phyloP scores from a whole-genome alignment of 768 basidiomycete genomes.

The Boletus edulis region DNA sequence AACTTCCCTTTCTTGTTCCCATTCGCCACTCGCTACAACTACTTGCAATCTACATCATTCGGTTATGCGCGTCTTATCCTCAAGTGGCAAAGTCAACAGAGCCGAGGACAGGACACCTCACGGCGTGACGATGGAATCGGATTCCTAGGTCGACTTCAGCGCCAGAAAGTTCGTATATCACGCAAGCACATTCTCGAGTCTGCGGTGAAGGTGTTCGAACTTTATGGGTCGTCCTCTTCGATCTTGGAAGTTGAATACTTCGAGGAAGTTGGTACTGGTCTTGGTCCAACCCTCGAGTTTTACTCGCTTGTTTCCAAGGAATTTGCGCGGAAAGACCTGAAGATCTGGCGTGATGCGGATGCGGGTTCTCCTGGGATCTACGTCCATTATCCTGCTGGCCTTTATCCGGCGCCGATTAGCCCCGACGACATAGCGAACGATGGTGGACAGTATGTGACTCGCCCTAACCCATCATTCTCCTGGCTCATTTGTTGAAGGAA shows the following conservation, averaged over 20 bases:
- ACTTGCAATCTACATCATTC: constrained; percentile 96
- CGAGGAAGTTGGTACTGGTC: constrained; percentile 96
- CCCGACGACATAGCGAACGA: constrained; percentile 67
- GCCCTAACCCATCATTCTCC: background rate
- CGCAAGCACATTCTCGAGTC: constrained; percentile 94
- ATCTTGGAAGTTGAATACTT: constrained; percentile 98
- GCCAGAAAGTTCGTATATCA: constrained; percentile 96
- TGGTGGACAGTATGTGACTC: constrained; percentile 63
- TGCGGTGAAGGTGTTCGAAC: constrained; percentile 92
- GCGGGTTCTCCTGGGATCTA: constrained; percentile 56
- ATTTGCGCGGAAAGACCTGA: constrained; percentile 84
- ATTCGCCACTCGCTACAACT: constrained; percentile 95
- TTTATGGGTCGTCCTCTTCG: constrained; percentile 92
- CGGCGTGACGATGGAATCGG: constrained; percentile 89
- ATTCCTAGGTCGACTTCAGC: constrained; percentile 86
- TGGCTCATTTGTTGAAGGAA: constrained; percentile 49
- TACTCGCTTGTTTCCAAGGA: constrained; percentile 97
- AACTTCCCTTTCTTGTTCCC: constrained; percentile 99
- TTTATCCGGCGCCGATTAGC: constrained; percentile 85
- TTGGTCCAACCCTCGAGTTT: constrained; percentile 97
- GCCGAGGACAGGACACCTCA: constrained; percentile 71
- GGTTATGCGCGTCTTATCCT: constrained; percentile 94
- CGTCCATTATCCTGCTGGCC: constrained; percentile 80
- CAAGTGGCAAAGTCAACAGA: constrained; percentile 91
- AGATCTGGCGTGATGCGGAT: constrained; percentile 91